Percentiles rank a stretch among this genome's conserved stretches.
Evolutionary conservation across 1,284 basidiomycete genomes (phyloP).

Genomic region (Cryptococcus amylolentus): DNA sequence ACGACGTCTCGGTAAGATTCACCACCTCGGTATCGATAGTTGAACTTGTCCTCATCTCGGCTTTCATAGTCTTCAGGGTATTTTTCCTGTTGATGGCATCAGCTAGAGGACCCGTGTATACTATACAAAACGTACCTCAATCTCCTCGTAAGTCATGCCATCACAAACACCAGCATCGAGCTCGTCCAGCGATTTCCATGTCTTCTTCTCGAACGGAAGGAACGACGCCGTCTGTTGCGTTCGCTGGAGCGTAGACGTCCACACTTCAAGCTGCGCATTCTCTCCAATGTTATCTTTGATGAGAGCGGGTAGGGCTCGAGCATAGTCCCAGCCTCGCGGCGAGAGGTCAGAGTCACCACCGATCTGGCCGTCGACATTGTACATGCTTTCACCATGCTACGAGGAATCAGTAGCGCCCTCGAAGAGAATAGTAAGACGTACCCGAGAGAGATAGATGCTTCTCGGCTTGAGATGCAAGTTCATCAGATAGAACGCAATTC

Average conservation of each 20-base stretch:
- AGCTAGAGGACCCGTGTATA: background rate
- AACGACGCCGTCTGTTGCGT: slow-evolving; percentile 86
- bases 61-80: slow-evolving; percentile 99
- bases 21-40: slow-evolving; percentile 92
- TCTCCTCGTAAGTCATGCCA: slow-evolving; percentile 99
- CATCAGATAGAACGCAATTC: slow-evolving; percentile 98
- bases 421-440: slow-evolving; percentile 48
- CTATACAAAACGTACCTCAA: slow-evolving; percentile 62
- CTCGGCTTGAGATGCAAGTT: slow-evolving; percentile 95
- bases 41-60: slow-evolving; percentile 98
- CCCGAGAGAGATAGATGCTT: slow-evolving; percentile 93
- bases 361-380: slow-evolving; percentile 94
- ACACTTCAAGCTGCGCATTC: slow-evolving; percentile 68
- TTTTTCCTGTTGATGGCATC: slow-evolving; percentile 58
- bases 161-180: slow-evolving; percentile 98
- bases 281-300: slow-evolving; percentile 90
- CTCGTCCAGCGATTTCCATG: slow-evolving; percentile 98
- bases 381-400: slow-evolving; percentile 98
- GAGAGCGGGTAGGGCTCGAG: slow-evolving; percentile 76
- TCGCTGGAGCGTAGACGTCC: slow-evolving; percentile 91
- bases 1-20: slow-evolving; percentile 96
- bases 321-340: slow-evolving; percentile 77
- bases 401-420: background rate
- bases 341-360: slow-evolving; percentile 92
- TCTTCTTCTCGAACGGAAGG: slow-evolving; percentile 85